These are phyloP conservation scores for Phytophthora constricta DNA, from an alignment of 352 stramenopile genomes.

Conservation along the genomic window DNA sequence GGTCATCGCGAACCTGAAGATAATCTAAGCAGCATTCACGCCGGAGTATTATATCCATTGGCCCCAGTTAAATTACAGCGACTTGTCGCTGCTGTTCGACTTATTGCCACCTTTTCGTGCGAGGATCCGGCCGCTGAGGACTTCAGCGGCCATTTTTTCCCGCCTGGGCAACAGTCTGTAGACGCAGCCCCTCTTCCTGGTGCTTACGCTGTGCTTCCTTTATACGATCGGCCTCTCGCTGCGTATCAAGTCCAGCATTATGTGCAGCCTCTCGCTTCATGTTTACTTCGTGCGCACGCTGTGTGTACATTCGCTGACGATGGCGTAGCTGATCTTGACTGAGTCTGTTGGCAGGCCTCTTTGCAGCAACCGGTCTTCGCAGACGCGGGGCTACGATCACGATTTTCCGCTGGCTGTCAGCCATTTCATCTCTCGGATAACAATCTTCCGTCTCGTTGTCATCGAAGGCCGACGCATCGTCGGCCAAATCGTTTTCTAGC, in stretches of 20 bases:
- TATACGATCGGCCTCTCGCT: slow-evolving; percentile 32
- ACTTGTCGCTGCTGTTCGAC: neutral
- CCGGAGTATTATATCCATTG: slow-evolving; percentile 1
- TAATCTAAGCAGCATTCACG: slow-evolving; percentile 10
- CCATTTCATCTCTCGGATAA: neutral
- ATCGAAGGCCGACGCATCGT: neutral
- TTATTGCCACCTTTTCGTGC: slow-evolving; percentile 23
- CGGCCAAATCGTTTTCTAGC: slow-evolving; percentile 7
- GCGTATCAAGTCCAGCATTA: slow-evolving; percentile 27
- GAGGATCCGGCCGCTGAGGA: slow-evolving; percentile 51
- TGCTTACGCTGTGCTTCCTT: slow-evolving; percentile 32
- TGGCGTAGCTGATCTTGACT: slow-evolving; percentile 40
- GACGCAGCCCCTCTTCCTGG: slow-evolving; percentile 40
- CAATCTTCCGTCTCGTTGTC: neutral
- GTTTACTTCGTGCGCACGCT: slow-evolving; percentile 49
- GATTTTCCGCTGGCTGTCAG: slow-evolving; percentile 10
- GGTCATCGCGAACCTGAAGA: slow-evolving; percentile 40
- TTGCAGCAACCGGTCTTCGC: slow-evolving; percentile 10
- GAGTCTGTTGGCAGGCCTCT: slow-evolving; percentile 11
- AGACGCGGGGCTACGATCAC: slow-evolving; percentile 27
- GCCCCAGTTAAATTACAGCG: neutral
- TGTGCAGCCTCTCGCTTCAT: slow-evolving; percentile 40
- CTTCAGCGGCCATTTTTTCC: slow-evolving; percentile 41
- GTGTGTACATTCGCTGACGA: slow-evolving; percentile 50
- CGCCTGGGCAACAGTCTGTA: slow-evolving; percentile 31